Evolutionary conservation across 2,329 filamentous ascomycete genomes (phyloP), one percentile per base, ranked within the genome.

Genomic region (Fusarium tupiense): DNA sequence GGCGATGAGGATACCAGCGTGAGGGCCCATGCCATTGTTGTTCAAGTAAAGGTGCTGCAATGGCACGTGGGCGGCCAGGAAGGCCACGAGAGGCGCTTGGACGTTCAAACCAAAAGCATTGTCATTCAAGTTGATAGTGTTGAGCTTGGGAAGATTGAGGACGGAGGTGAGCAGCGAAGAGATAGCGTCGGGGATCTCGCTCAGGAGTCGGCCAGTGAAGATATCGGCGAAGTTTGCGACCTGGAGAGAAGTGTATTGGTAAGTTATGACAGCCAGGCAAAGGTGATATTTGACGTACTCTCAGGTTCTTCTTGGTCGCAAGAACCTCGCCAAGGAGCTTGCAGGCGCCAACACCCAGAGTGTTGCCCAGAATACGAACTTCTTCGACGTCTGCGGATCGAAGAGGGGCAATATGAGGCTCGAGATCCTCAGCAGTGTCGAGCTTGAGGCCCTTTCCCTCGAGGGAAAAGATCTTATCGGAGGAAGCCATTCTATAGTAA

Each of bases 21-120:
- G 92, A 29, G 96, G 96, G 19, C 96, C 96, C 43, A 99, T 90
- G 35, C 96, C 96, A 83, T 99, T 99, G 88, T 99, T 99, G 88
- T 98, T 98, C 67, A 99, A 91, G 84, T 97, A 94, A 35, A 99
- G 90, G 83, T 98, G 95, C 83, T 95, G 95, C 47, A 99, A 91
- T 6, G 96, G 96, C 7, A 93, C 91, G 84, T 98, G 96, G 67
- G 92, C 89, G 63, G 93, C 92, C 71, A 99, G 91, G 86, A 99
- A 99, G 69, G 94, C 93, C 76, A 98, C 94, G 56, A 99, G 90
- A 16, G 96, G 96, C 41, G 94, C 95, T 83, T 97, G 93, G 22
- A 94, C 98, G 85, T 98, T 98, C 71, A 98, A 91, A 64, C 96
- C 96, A 80, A 99, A 99, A 52, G 96, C 96, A 84, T 99, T 99